Conservation (phyloP, 257 asterid species). For the Lithospermum erythrorhizon region DNA sequence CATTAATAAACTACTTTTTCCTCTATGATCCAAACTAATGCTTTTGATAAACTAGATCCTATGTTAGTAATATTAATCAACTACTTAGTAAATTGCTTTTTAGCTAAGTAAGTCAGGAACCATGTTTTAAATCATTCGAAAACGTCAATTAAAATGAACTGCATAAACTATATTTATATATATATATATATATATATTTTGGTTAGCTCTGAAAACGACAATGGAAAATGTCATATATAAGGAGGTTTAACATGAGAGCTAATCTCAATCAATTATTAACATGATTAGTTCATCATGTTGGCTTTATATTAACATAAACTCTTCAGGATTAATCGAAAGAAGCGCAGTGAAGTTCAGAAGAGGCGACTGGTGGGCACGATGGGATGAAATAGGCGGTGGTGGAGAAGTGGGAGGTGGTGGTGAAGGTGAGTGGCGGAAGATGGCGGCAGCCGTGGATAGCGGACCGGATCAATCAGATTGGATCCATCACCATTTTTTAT, state of each 20-base stretch:
- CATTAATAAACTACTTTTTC: too few species aligned
- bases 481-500: background rate
- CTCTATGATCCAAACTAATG: too few species aligned
- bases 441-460: conserved; percentile 58
- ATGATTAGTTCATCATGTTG: conserved; percentile 84
- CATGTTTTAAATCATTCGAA: too few species aligned
- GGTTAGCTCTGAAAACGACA: too few species aligned
- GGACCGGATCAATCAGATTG: conserved; percentile 52
- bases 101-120: too few species aligned
- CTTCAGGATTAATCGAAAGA: conserved; percentile 37
- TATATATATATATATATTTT: background rate
- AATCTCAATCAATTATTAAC: conserved; percentile 58
- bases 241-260: conserved; percentile 92
- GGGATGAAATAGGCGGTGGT: conserved; percentile 22
- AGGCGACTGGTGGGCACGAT: conserved; percentile 27
- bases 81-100: too few species aligned
- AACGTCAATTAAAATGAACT: too few species aligned
- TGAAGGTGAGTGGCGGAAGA: conserved; percentile 41
- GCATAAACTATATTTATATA: background rate
- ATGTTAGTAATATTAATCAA: too few species aligned
- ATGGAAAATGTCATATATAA: too few species aligned
- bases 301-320: conserved; percentile 43
- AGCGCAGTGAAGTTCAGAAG: conserved; percentile 25
- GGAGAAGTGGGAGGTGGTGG: conserved; percentile 20
- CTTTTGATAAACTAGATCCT: too few species aligned